phyloP scores from a whole-genome alignment of 1,284 basidiomycete genomes.

The Pascua guehoae region DNA sequence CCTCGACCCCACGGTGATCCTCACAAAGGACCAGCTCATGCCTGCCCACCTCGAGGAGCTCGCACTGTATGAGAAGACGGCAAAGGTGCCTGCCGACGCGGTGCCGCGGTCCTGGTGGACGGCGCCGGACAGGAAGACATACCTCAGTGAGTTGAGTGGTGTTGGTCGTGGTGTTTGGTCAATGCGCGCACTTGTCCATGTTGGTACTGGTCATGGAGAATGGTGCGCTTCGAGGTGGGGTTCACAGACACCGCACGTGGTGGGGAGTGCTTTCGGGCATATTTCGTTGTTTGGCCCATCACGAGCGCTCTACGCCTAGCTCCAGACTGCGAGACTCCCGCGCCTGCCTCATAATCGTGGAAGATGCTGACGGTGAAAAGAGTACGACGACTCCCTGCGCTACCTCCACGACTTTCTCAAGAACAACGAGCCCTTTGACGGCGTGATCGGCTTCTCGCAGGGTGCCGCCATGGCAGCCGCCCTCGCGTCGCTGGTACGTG shows the following conservation, averaged over 20 bases:
- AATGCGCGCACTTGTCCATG: too few relatives aligned
- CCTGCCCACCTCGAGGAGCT: constrained; percentile 5
- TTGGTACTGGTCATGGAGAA: too few relatives aligned
- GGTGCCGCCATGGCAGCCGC: constrained; percentile 74
- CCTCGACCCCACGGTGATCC: constrained; percentile 63
- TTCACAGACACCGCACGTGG: too few relatives aligned
- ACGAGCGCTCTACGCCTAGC: too few relatives aligned
- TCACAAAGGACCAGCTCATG: constrained; percentile 35
- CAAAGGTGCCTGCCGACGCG: background rate
- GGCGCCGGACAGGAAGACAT: constrained; percentile 8
- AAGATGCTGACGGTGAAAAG: constrained; percentile 30
- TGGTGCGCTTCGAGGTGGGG: too few relatives aligned
- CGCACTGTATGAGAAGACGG: background rate
- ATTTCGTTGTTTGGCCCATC: too few relatives aligned
- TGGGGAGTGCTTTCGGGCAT: too few relatives aligned
- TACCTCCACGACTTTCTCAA: constrained; percentile 50
- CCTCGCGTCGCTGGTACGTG: constrained; percentile 64
- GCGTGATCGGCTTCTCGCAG: constrained; percentile 80
- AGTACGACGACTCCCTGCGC: constrained; percentile 59
- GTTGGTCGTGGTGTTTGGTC: too few relatives aligned
- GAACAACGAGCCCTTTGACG: constrained; percentile 53
- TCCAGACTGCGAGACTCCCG: too few relatives aligned
- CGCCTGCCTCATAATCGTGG: background rate
- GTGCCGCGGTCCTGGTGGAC: constrained; percentile 9
- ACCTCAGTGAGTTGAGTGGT: background rate